phyloP scores from a whole-genome alignment of 1,139 yeast species.

The Waltiozyma sp. region DNA sequence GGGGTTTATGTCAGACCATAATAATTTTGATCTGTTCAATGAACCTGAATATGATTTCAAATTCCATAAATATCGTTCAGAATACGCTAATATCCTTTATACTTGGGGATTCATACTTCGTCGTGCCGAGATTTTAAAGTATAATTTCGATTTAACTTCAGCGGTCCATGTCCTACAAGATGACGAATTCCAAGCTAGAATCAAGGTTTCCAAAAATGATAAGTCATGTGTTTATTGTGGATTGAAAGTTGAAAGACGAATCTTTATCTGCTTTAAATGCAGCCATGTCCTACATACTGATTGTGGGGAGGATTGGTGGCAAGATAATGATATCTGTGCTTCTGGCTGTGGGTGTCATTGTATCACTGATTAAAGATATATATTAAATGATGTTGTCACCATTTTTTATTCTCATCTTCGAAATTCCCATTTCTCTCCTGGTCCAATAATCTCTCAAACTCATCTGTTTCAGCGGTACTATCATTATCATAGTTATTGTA shows the following conservation, averaged over 20 bases:
- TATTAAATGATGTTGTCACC: neutral
- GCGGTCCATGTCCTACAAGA: constrained; percentile 8
- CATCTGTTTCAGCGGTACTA: constrained; percentile 5
- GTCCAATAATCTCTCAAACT: constrained; percentile 17
- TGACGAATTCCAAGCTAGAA: constrained; percentile 12
- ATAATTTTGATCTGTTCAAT: constrained; percentile 33
- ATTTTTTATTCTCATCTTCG: constrained; percentile 13
- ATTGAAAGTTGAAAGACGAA: constrained; percentile 45
- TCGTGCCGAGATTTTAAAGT: constrained; percentile 67
- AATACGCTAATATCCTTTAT: constrained; percentile 72
- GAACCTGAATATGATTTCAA: constrained; percentile 35
- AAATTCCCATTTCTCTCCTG: constrained; percentile 12
- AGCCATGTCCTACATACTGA: constrained; percentile 69
- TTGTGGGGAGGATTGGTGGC: constrained; percentile 84
- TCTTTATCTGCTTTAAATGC: constrained; percentile 63
- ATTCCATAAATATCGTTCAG: constrained; percentile 45
- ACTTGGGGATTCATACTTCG: constrained; percentile 77
- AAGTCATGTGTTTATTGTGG: constrained; percentile 56
- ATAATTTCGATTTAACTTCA: constrained; percentile 35
- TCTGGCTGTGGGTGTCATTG: constrained; percentile 88
- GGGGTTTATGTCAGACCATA: constrained; percentile 37
- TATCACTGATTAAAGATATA: constrained; percentile 4
- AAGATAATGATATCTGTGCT: constrained; percentile 53
- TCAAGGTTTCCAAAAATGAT: constrained; percentile 8
- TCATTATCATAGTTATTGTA: neutral